phyloP scores from a whole-genome alignment of 2,329 filamentous ascomycete genomes.

The Apiospora saccharicola region DNA sequence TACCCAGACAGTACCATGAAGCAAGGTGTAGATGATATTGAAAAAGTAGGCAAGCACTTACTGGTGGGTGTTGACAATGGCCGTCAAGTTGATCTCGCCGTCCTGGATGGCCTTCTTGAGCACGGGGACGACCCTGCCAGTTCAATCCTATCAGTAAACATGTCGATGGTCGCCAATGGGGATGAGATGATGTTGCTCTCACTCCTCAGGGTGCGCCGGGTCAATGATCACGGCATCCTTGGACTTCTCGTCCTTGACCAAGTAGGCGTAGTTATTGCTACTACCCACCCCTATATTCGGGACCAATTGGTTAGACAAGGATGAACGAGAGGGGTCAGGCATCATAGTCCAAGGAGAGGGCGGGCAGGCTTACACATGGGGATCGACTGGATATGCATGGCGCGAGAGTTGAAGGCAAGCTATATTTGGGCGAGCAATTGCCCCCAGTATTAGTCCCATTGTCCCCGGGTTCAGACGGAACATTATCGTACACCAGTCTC shows the following conservation, averaged over 20 bases:
- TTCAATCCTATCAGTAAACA: constrained; percentile 22
- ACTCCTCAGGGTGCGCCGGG: constrained; percentile 82
- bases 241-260: constrained; percentile 79
- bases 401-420: constrained; percentile 48
- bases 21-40: not conserved
- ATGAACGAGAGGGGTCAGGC: not conserved
- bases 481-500: constrained; percentile 7
- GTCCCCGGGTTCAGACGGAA: not conserved
- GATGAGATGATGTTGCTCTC: constrained; percentile 38
- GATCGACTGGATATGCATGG: constrained; percentile 88
- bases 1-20: not conserved
- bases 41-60: constrained; percentile 59
- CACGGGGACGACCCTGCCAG: constrained; percentile 62
- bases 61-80: constrained; percentile 98
- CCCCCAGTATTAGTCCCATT: constrained; percentile 15
- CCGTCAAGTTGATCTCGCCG: constrained; percentile 81
- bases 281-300: constrained; percentile 70
- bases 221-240: constrained; percentile 82
- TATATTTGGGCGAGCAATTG: constrained; percentile 35
- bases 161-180: not conserved
- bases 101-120: constrained; percentile 76
- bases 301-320: not conserved
- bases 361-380: constrained; percentile 75
- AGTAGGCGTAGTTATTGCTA: constrained; percentile 85
- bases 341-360: not conserved